Percentiles rank a stretch among this genome's conserved stretches.
These are phyloP conservation scores for Pythium monospermum DNA, from an alignment of 352 stramenopile genomes.

Conservation along the genomic window DNA sequence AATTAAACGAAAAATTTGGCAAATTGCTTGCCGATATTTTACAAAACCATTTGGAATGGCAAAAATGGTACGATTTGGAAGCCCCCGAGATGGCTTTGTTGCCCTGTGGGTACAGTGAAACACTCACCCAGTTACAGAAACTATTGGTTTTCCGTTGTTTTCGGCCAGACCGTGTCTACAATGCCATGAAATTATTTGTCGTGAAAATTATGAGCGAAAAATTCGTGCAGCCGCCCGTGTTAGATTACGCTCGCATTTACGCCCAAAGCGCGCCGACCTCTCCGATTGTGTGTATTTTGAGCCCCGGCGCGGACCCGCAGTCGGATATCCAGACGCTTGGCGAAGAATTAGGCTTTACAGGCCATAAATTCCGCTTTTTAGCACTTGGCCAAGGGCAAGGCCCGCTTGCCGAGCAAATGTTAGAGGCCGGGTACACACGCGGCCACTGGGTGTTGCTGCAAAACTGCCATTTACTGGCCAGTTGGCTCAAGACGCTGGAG, in stretches of 20 bases:
- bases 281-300: conserved; percentile 95
- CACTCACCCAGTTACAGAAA: conserved; percentile 84
- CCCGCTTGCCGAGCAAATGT: conserved; percentile 91
- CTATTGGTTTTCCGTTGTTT: conserved; percentile 93
- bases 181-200: conserved; percentile 95
- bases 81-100: conserved; percentile 79
- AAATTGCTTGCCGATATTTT: conserved; percentile 49
- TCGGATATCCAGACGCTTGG: conserved; percentile 92
- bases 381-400: conserved; percentile 93
- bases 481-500: conserved; percentile 91
- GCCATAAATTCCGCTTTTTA: conserved; percentile 92
- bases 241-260: conserved; percentile 93
- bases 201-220: conserved; percentile 90
- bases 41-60: conserved; percentile 68
- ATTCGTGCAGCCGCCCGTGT: conserved; percentile 92
- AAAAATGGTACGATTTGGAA: conserved; percentile 93
- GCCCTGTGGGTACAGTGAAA: conserved; percentile 74
- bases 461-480: conserved; percentile 94
- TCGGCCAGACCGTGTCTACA: conserved; percentile 94
- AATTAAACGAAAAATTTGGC: conserved; percentile 62
- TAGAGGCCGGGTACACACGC: conserved; percentile 84
- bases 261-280: conserved; percentile 77
- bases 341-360: conserved; percentile 88
- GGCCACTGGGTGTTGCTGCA: conserved; percentile 92
- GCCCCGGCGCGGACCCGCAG: conserved; percentile 91